A percentile compares a stretch with the other conserved stretches of the same genome.
Evolutionary conservation across 495 filamentous ascomycete genomes (phyloP).

Genomic region (Acidiella bohemica): DNA sequence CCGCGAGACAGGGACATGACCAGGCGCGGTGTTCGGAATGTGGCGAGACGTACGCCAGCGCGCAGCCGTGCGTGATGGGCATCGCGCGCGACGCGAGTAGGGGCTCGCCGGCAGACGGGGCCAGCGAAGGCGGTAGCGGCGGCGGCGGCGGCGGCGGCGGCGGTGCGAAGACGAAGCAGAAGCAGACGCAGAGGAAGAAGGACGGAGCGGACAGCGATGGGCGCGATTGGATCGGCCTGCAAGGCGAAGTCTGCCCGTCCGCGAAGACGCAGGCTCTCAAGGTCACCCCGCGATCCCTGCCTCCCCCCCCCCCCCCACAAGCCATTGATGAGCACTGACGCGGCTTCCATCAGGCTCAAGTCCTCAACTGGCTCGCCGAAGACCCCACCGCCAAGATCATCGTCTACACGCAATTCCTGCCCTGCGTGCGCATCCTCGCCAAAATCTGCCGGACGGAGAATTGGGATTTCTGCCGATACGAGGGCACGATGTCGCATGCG

Average conservation of each 20-base stretch:
- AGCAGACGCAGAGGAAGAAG: conserved; percentile 3
- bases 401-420: conserved; percentile 27
- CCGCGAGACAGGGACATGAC: conserved; percentile 16
- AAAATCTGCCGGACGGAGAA: conserved; percentile 24
- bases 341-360: too few species aligned
- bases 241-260: conserved; percentile 24
- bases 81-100: not conserved
- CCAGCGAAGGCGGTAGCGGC: not conserved
- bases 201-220: conserved; percentile 4
- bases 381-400: conserved; percentile 29
- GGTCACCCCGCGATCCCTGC: too few species aligned
- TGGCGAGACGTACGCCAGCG: conserved; percentile 5
- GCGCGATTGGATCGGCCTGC: conserved; percentile 25
- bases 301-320: too few species aligned
- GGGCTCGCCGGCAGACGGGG: not conserved
- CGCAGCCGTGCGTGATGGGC: conserved; percentile 8
- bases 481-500: conserved; percentile 23
- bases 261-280: conserved; percentile 30
- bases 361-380: conserved; percentile 27
- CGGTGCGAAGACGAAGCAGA: not conserved
- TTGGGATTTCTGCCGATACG: conserved; percentile 22
- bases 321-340: too few species aligned
- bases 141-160: too few species aligned
- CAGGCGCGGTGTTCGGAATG: conserved; percentile 18
- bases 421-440: conserved; percentile 22